A percentile compares a stretch with the other conserved stretches of the same genome.
phyloP scores from a whole-genome alignment of 2,329 filamentous ascomycete species.

The Colletotrichum salicis region DNA sequence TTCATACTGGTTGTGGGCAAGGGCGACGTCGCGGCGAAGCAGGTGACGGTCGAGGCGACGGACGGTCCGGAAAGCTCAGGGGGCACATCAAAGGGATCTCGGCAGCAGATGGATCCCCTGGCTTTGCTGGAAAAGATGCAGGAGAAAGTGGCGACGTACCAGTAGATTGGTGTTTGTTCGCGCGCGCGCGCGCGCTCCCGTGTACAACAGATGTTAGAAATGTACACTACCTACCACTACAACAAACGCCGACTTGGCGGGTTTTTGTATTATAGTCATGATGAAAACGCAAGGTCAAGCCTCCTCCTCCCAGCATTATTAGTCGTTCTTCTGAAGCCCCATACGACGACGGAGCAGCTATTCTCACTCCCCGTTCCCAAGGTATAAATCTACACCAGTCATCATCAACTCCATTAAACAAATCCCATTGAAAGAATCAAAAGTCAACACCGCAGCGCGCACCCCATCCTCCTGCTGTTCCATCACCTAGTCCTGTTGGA shows the following conservation, averaged over 20 bases:
- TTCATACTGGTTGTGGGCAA: constrained; percentile 79
- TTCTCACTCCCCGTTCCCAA: neutral
- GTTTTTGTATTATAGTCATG: neutral
- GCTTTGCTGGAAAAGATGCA: constrained; percentile 58
- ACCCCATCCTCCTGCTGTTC: neutral
- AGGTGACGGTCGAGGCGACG: constrained; percentile 60
- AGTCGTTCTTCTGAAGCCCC: neutral
- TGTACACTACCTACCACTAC: constrained; percentile 22
- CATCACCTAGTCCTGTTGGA: constrained; percentile 12
- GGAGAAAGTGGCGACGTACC: constrained; percentile 58
- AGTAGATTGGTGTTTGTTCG: constrained; percentile 45
- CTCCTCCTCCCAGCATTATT: neutral
- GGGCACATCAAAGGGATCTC: constrained; percentile 37
- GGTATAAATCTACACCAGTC: neutral
- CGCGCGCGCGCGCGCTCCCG: neutral
- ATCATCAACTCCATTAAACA: neutral
- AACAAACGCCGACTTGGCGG: neutral
- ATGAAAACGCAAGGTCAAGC: constrained; percentile 7
- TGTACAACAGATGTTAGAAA: constrained; percentile 25
- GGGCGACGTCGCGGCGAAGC: constrained; percentile 64
- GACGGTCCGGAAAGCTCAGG: constrained; percentile 40
- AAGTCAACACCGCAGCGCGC: neutral
- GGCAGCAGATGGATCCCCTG: constrained; percentile 55
- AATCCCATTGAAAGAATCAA: neutral
- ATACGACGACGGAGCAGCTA: neutral